These are phyloP conservation scores for Massariosphaeria phaeospora DNA, from an alignment of 495 filamentous ascomycete species.

Conservation along the genomic window DNA sequence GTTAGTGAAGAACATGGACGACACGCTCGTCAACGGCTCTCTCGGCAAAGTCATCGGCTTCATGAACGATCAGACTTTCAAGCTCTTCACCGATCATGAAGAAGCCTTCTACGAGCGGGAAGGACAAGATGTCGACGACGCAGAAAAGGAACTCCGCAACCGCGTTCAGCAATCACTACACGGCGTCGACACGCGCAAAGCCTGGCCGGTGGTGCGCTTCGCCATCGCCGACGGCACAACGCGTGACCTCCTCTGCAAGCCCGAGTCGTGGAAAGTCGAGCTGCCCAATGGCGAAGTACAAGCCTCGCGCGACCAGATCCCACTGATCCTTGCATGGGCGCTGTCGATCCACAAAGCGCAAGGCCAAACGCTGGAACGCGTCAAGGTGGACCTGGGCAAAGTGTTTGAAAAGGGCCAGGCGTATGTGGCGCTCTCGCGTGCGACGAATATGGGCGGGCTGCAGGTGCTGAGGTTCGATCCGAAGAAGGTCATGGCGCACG, in stretches of 20 bases:
- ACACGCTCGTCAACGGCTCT: conserved; percentile 87
- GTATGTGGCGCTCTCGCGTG: conserved; percentile 78
- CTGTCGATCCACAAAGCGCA: conserved; percentile 97
- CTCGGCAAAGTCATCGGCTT: conserved; percentile 81
- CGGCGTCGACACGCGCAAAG: conserved; percentile 41
- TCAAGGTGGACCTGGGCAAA: conserved; percentile 86
- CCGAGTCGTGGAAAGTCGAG: conserved; percentile 93
- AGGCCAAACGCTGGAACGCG: conserved; percentile 89
- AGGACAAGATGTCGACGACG: conserved; percentile 45
- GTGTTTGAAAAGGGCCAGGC: conserved; percentile 95
- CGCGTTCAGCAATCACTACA: conserved; percentile 27
- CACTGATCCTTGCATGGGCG: conserved; percentile 93
- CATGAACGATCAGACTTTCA: conserved; percentile 78
- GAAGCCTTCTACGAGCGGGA: conserved; percentile 44
- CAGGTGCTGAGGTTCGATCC: conserved; percentile 88
- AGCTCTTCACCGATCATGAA: conserved; percentile 54
- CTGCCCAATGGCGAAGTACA: conserved; percentile 92
- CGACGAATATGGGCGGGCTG: conserved; percentile 78
- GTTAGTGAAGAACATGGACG: conserved; percentile 99
- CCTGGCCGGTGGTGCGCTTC: conserved; percentile 80
- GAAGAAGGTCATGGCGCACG: conserved; percentile 89
- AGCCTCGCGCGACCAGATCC: conserved; percentile 70
- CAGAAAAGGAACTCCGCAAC: conserved; percentile 31
- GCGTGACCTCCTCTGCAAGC: conserved; percentile 72
- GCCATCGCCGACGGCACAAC: conserved; percentile 68